Base-by-base conservation (phyloP, 495 filamentous ascomycete species). In the Penicillium nucicola region DNA sequence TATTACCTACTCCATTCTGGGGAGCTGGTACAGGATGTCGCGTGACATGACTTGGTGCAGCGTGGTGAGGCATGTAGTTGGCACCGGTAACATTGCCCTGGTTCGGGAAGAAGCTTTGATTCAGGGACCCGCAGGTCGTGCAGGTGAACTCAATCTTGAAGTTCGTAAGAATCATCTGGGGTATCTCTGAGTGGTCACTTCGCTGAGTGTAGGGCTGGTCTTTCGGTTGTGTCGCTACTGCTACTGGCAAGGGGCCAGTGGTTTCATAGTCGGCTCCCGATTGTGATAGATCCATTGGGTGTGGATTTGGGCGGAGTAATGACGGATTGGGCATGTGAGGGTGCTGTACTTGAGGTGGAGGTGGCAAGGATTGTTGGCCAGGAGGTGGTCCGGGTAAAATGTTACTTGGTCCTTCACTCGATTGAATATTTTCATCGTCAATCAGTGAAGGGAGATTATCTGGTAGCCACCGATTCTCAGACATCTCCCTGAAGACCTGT, bases 81-180 rank as follows among this genome's bases (percentile, higher is more conserved):
- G 50, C 55, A 15, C 66, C 62, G 1, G 69, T 67, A 30, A 73
- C 64, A 42, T 74, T 69, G 7, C 72, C 71, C 33, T 74, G 69
- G 18, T 73, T 73, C 8, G 71, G 71, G 28, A 74, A 70, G 45
- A 74, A 76, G 50, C 72, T 71, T 41, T 76, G 71, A 42, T 76
- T 76, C 17, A 74, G 43, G 23, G 68, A 55, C n/a, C 72, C 72
- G 30, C 72, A 76, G 0, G 65, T 69, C 0, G 69, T 73, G 35
- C 71, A 76, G 6, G 71, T 72, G 19, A 76, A 76, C 19, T 74
- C 71, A 32, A 76, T 74, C 48, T 76, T 76, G 52, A 76, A 76
- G 37, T 73, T 69, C 15, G 69, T 68, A 1, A 73, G 56, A 32
- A 68, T 58, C 42, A 70, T 54, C 32, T 72, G 68, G 10, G 69